A percentile compares a stretch with the other conserved stretches of the same genome.
phyloP scores from a whole-genome alignment of 768 basidiomycete genomes.

The Calvatia gigantea region DNA sequence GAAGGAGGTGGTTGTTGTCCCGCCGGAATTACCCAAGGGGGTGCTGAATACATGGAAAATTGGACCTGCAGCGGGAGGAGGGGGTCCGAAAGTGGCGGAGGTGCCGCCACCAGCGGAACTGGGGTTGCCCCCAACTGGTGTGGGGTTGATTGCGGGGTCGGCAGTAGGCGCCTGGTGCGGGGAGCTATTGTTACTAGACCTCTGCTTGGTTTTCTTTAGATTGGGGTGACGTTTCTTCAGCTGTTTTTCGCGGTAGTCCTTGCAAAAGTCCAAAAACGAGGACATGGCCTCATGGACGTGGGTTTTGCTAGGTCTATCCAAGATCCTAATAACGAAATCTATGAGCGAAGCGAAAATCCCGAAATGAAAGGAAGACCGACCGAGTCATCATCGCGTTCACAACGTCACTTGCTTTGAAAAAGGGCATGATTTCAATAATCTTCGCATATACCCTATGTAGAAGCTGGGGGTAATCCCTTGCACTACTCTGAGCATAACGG shows the following conservation, averaged over 20 bases:
- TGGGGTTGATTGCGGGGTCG: neutral
- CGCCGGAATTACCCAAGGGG: neutral
- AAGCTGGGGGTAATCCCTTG: slow-evolving; percentile 32
- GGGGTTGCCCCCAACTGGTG: neutral
- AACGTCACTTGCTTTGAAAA: slow-evolving; percentile 45
- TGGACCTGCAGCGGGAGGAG: neutral
- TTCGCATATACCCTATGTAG: slow-evolving; percentile 41
- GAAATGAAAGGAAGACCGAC: slow-evolving; percentile 28
- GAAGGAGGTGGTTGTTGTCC: slow-evolving; percentile 2
- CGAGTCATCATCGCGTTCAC: slow-evolving; percentile 52
- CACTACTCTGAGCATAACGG: slow-evolving; percentile 30
- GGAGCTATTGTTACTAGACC: slow-evolving; percentile 9
- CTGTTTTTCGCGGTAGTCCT: slow-evolving; percentile 42
- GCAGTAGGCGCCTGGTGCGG: neutral
- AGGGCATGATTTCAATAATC: slow-evolving; percentile 54
- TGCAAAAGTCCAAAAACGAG: slow-evolving; percentile 44
- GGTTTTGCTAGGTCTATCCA: slow-evolving; percentile 50
- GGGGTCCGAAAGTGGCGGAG: neutral
- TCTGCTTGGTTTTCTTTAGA: slow-evolving; percentile 14
- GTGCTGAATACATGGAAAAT: neutral
- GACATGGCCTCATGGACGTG: slow-evolving; percentile 52
- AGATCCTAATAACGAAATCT: slow-evolving; percentile 32
- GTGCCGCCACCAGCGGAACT: no score
- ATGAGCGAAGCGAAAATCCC: neutral
- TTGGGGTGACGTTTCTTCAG: slow-evolving; percentile 19